Evolutionary conservation across 2,329 filamentous ascomycete genomes (phyloP).

Genomic region (Hawksworthiomyces lignivorus): DNA sequence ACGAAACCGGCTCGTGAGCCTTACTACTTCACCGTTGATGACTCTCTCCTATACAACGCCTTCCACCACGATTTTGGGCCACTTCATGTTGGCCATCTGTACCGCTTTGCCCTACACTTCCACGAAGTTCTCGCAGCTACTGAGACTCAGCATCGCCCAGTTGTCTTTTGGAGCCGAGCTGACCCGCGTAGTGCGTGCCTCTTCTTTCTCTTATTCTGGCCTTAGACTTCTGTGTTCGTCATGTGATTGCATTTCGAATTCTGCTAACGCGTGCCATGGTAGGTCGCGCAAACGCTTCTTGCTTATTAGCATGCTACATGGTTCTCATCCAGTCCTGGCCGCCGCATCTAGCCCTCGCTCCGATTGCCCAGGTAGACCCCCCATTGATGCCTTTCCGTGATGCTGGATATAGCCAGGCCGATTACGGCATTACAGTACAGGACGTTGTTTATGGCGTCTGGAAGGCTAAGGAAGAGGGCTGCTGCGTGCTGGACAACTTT

Average conservation of each 20-base stretch:
- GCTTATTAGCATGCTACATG: conserved; percentile 96
- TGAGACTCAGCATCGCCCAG: conserved; percentile 79
- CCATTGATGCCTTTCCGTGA: conserved; percentile 98
- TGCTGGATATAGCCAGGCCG: conserved; percentile 95
- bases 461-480: conserved; percentile 94
- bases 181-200: conserved; percentile 73
- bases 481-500: conserved; percentile 88
- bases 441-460: conserved; percentile 97
- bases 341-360: conserved; percentile 87
- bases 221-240: too few species aligned
- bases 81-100: conserved; percentile 92
- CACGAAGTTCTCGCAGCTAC: conserved; percentile 91
- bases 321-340: conserved; percentile 97
- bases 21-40: conserved; percentile 93
- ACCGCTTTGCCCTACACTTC: conserved; percentile 91
- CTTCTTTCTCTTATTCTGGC: too few species aligned
- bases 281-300: conserved; percentile 90
- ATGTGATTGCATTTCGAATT: too few species aligned
- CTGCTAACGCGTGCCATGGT: conserved; percentile 18
- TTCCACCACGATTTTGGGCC: conserved; percentile 99
- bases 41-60: conserved; percentile 88
- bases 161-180: conserved; percentile 93
- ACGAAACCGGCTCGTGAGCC: conserved; percentile 50
- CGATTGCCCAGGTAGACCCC: conserved; percentile 92
- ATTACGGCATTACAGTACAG: conserved; percentile 92